Conservation (phyloP, 2,329 filamentous ascomycete species). For the Chalara sp. region DNA sequence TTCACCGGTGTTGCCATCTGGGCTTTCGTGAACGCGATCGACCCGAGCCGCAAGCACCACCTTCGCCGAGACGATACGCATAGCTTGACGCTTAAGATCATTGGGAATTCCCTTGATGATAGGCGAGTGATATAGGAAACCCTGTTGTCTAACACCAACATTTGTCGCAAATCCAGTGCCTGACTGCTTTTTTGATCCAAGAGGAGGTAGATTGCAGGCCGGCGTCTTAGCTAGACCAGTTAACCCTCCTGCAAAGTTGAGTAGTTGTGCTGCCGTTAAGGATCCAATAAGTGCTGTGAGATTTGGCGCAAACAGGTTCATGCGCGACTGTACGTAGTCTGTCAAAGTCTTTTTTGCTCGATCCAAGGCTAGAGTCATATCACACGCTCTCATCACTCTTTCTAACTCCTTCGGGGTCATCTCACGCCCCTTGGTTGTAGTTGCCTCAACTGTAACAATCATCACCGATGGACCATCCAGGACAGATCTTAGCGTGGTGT, state of each 20-base stretch:
- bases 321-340: conserved; percentile 92
- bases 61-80: conserved; percentile 91
- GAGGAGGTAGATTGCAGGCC: conserved; percentile 83
- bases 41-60: conserved; percentile 88
- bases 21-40: conserved; percentile 75
- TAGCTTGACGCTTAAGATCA: conserved; percentile 86
- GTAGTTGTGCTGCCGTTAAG: conserved; percentile 88
- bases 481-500: conserved; percentile 68
- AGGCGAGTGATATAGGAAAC: conserved; percentile 86
- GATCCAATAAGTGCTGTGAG: conserved; percentile 86
- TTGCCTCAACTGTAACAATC: conserved; percentile 93
- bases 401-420: conserved; percentile 71
- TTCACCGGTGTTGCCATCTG: conserved; percentile 77
- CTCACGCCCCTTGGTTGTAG: conserved; percentile 75
- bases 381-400: conserved; percentile 69
- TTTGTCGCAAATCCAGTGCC: conserved; percentile 84
- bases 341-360: conserved; percentile 80
- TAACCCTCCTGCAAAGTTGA: conserved; percentile 87
- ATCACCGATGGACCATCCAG: conserved; percentile 87
- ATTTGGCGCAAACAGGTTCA: conserved; percentile 94
- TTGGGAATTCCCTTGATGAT: conserved; percentile 79
- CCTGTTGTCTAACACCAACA: conserved; percentile 82
- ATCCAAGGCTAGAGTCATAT: conserved; percentile 83
- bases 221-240: conserved; percentile 87
- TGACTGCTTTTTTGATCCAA: conserved; percentile 83